These are phyloP conservation scores for Microascus cirrosus DNA, from an alignment of 2,329 filamentous ascomycete genomes.

Conservation along the genomic window DNA sequence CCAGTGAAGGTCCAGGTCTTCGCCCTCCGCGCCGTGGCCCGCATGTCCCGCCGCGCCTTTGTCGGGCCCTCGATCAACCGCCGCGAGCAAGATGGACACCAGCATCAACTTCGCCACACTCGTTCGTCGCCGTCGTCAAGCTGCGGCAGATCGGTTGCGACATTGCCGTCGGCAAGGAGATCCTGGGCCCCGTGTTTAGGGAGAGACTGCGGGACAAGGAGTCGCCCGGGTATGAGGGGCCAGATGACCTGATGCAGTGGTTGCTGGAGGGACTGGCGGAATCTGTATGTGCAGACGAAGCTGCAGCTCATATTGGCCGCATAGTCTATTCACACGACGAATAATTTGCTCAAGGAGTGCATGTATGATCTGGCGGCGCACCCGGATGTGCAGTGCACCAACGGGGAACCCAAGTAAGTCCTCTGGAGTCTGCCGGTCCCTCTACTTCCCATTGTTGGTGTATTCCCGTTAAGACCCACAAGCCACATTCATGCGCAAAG, in stretches of 20 bases:
- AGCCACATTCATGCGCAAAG: conserved; percentile 34
- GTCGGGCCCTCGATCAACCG: conserved; percentile 38
- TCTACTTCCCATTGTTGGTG: not conserved
- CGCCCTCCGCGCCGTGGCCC: conserved; percentile 37
- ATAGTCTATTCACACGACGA: conserved; percentile 33
- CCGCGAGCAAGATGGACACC: conserved; percentile 37
- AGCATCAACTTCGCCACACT: conserved; percentile 38
- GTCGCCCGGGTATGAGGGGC: conserved; percentile 20
- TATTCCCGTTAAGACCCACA: not conserved
- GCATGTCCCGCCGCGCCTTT: conserved; percentile 41
- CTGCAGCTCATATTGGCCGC: conserved; percentile 32
- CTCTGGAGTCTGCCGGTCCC: not conserved
- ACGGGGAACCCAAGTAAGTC: conserved; percentile 28
- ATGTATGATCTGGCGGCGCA: conserved; percentile 37
- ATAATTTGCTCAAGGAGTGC: conserved; percentile 32
- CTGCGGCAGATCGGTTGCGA: conserved; percentile 31
- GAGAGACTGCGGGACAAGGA: conserved; percentile 30
- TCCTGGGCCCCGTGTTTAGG: conserved; percentile 33
- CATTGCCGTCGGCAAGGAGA: conserved; percentile 26
- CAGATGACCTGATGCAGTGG: conserved; percentile 33
- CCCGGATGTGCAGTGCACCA: conserved; percentile 27
- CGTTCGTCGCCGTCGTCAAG: conserved; percentile 34
- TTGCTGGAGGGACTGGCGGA: conserved; percentile 27
- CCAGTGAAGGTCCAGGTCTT: conserved; percentile 40
- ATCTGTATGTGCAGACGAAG: conserved; percentile 25